Evolutionary conservation across 116 monocot species (phyloP), one percentile per base, ranked within the genome.

Genomic region (Papilionanthe hybrid): DNA sequence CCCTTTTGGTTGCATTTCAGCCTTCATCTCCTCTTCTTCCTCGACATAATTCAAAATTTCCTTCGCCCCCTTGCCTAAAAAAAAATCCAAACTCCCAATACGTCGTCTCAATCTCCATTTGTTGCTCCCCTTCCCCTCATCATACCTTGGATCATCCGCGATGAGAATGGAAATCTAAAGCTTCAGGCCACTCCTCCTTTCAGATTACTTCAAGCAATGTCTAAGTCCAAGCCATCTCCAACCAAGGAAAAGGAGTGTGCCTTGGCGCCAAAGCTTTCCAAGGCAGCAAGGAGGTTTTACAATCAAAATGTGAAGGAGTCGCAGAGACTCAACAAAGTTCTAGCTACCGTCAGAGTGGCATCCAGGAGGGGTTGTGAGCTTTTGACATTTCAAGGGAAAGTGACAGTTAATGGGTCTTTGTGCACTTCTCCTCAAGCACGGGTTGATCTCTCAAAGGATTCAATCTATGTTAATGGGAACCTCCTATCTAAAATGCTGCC

Each of bases 381-480:
- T 81, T 85, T 99, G 25, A 94, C 94, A 12, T 99, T 99, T 84
- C 88, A 84, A 83, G 98, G 98, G 22, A 88, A 89, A 80, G 98
- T 99, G 45, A 93, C 94, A 56, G 91, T 99, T 60, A 99, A 99
- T 83, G 95, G 98, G 43, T 85, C 87, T 17, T 86, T 94, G 5
- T 93, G 98, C 83, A 99, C 87, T 75, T 75, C 92, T 44, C 98
- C 98, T 1, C 94, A 99, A 93, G 94, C 93, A 72, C 87, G 84
- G 50, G 98, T 98, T 25, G 98, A 98, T 76, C 81, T 91, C 77
- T 82, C 87, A 9, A 94, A 85, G 82, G 98, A 98, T 82, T 90
- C 92, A 67, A 93, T 98, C 32, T 98, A 98, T 86, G 94, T 98
- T 67, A 94, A 98, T 83, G 98, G 94, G 19, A 98, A 91, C 76